Evolutionary conservation across 108 stramenopile genomes (phyloP), one percentile per base, ranked within the genome.

Genomic region (Schizochytrium sp.): DNA sequence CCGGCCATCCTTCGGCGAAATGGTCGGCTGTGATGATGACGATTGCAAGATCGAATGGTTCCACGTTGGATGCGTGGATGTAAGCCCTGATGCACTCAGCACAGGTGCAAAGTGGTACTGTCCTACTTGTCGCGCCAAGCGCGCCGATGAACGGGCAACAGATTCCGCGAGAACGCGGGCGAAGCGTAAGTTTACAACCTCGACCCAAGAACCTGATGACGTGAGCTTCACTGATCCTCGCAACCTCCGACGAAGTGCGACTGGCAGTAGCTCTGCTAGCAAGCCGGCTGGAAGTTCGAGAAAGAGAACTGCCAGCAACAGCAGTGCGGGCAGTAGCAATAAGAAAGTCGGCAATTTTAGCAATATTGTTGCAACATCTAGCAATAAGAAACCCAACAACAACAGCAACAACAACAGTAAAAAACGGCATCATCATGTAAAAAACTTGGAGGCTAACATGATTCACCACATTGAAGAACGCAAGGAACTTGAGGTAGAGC

Each of bases 11-110:
- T 83, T 83, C 55, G 76, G 76, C 17, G 76, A 83, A 40, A 83
- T 83, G 76, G 55, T 83, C 47, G 76, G 76, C 53, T 83, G 76
- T 42, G 76, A 83, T 28, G 53, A 83, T 50, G 76, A 83, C 47
- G 76, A 55, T 53, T 83, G 76, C 76, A 7, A 42, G 53, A 83
- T 83, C 76, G 76, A 83, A 2, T 83, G 76, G 76, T 83, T 83
- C 28, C 76, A 83, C 53, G 76, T 83, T 8, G 76, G 76, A 5
- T 83, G 76, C 53, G 76, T 83, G 5, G 76, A 55, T 10, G 53
- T 83, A 7, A 55, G n/a, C 10, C 76, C 76, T 3, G 53, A 83
- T 53, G 47, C 76, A 13, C 47, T 83, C 50, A 83, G 53, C 50
- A 69, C 64, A 69, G 76, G 76, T n/a, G 53, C 50, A 83, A 55